phyloP scores from a whole-genome alignment of 306 rosid species.

The Prosopis cineraria region DNA sequence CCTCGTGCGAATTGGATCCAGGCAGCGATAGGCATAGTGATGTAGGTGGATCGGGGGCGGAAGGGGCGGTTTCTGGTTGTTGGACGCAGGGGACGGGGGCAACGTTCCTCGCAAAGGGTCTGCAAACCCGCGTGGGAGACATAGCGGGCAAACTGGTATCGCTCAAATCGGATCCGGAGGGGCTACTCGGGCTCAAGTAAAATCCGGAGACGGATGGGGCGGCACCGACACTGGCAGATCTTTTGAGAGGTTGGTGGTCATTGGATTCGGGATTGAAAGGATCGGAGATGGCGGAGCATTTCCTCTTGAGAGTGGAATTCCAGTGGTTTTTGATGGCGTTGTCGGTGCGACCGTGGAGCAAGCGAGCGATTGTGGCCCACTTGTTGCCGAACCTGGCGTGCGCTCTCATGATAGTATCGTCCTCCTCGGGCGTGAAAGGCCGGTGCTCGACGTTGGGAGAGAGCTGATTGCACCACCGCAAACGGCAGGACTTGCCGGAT shows the following conservation, averaged over 20 bases:
- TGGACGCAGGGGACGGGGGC: constrained; percentile 26
- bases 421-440: constrained; percentile 72
- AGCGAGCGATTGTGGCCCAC: constrained; percentile 86
- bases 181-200: constrained; percentile 58
- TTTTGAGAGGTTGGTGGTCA: constrained; percentile 54
- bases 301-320: constrained; percentile 89
- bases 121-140: constrained; percentile 39
- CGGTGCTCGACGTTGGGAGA: constrained; percentile 83
- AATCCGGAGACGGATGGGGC: constrained; percentile 34
- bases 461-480: constrained; percentile 92
- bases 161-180: constrained; percentile 78
- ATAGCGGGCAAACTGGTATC: constrained; percentile 55
- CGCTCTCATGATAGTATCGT: constrained; percentile 58
- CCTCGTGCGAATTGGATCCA: constrained; percentile 46
- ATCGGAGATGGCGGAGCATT: constrained; percentile 53
- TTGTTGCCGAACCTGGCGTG: constrained; percentile 73
- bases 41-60: constrained; percentile 63
- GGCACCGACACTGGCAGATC: constrained; percentile 72
- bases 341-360: constrained; percentile 86
- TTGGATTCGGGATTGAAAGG: constrained; percentile 34
- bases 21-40: constrained; percentile 71
- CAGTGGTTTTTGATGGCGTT: constrained; percentile 90
- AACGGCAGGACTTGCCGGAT: constrained; percentile 84
- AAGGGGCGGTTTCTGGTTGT: constrained; percentile 35
- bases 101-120: constrained; percentile 26